Base-by-base conservation (phyloP, 495 filamentous ascomycete genomes). In the Xylaria curta region DNA sequence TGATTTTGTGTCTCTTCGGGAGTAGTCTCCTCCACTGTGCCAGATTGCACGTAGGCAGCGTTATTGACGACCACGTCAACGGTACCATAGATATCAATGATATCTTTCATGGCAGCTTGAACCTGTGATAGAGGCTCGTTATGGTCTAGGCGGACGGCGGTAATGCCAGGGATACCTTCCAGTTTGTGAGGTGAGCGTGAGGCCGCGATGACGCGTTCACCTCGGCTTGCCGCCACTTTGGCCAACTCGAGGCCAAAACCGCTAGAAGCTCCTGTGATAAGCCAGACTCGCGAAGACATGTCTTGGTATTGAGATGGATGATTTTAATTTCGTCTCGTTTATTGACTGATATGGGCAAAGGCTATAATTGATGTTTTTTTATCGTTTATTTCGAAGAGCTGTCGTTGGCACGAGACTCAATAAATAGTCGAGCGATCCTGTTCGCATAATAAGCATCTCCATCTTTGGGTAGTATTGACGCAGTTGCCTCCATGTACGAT, bases 211-310 rank as follows among this genome's bases (percentile, higher is more conserved):
- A 91, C 88, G 26, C 76, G 79, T 74, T 89, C 81, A 12, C 87
- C 87, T 13, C 81, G 80, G 9, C 71, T 49, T 9, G 88, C 84
- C 21, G 80, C 85, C 0, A 79, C 67, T n/a, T 80, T 72, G 46
- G 85, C 82, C 19, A 89, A 79, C 28, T 81, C 75, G 6, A 78
- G 63, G 28, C 88, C 88, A 70, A 90, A 83, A 58, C 88, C 88
- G 8, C 80, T 82, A 2, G 87, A 87, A 49, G 82, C 78, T 42
- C 85, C 88, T 1, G 86, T 89, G 65, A 90, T 86, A 71, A 90
- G 80, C 83, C 85, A 90, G 53, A 87, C 80, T 9, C 74, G 75
- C 0, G 80, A 76, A 4, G 67, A 36, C 58, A 60, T 60, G 0
- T 9, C 38, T 59, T 13, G 38, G 58, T 60, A 33, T 12, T 60